Conservation (phyloP, 441 rosid species). For the Flueggea neowawraea region DNA sequence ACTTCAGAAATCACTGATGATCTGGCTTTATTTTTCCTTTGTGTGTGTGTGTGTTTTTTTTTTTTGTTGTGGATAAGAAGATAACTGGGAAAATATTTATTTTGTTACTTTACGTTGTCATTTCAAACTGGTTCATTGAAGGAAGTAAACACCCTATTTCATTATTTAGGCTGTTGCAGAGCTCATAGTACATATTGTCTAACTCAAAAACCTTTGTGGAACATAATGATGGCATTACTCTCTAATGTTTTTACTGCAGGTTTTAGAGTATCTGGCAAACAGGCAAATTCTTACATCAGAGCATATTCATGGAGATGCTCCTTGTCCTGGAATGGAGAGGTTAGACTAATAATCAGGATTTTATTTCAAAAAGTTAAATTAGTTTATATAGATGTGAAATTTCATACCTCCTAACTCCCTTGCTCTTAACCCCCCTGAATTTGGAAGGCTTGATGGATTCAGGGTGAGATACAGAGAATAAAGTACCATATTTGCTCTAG, state of each 20-base stretch:
- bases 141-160: background rate
- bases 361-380: conserved; percentile 7
- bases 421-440: too few relatives aligned
- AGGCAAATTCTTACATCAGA: conserved; percentile 78
- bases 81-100: background rate
- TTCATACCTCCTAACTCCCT: too few relatives aligned
- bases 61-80: too few relatives aligned
- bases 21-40: too few relatives aligned
- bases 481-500: too few relatives aligned
- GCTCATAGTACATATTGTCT: background rate
- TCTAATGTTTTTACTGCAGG: conserved; percentile 51
- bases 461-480: too few relatives aligned
- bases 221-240: conserved; percentile 13
- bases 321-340: conserved; percentile 90
- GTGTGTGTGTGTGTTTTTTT: too few relatives aligned
- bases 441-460: too few relatives aligned
- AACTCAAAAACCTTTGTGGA: background rate
- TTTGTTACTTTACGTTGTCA: background rate
- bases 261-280: conserved; percentile 79
- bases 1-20: too few relatives aligned
- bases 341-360: background rate
- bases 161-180: background rate
- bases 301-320: conserved; percentile 81
- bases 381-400: too few relatives aligned
- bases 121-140: background rate